phyloP scores from a whole-genome alignment of 2,329 filamentous ascomycete genomes.

The Karstenula rhodostoma region DNA sequence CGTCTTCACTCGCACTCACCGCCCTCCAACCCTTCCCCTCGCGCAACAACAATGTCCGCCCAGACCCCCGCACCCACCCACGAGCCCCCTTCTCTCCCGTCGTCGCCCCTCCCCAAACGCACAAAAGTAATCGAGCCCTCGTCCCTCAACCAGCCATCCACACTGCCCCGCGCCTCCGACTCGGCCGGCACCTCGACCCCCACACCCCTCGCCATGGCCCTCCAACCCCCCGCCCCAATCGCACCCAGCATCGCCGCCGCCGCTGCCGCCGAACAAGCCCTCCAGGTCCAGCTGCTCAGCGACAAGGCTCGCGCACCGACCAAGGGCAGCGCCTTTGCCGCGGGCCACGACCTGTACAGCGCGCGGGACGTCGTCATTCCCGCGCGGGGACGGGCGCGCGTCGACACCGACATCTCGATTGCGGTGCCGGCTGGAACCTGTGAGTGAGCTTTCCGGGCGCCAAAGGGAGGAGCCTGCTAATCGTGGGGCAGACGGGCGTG shows the following conservation, averaged over 20 bases:
- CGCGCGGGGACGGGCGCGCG: conserved; percentile 81
- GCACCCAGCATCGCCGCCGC: conserved; percentile 34
- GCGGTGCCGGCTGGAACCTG: conserved; percentile 90
- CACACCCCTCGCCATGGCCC: conserved; percentile 36
- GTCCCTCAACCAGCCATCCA: conserved; percentile 38
- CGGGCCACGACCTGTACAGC: conserved; percentile 92
- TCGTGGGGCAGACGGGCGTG: conserved; percentile 74
- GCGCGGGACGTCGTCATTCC: conserved; percentile 78
- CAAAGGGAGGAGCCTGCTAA: background rate
- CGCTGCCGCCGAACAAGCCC: conserved; percentile 56
- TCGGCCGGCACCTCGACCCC: conserved; percentile 47
- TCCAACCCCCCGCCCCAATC: conserved; percentile 35
- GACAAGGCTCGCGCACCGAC: conserved; percentile 82
- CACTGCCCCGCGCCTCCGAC: conserved; percentile 37
- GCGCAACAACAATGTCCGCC: conserved; percentile 19
- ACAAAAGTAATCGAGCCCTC: conserved; percentile 68
- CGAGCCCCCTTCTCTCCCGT: conserved; percentile 65
- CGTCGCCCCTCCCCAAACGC: conserved; percentile 81
- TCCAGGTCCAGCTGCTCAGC: conserved; percentile 89
- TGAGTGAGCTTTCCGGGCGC: conserved; percentile 56
- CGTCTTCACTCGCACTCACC: conserved; percentile 8
- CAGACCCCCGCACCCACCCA: conserved; percentile 40
- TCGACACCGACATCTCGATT: conserved; percentile 91
- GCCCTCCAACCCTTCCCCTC: background rate
- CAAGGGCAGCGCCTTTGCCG: conserved; percentile 85